Percentiles rank a stretch among this genome's conserved stretches.
These are phyloP conservation scores for Scytalidium lignicola DNA, from an alignment of 2,329 filamentous ascomycete genomes.

Conservation along the genomic window DNA sequence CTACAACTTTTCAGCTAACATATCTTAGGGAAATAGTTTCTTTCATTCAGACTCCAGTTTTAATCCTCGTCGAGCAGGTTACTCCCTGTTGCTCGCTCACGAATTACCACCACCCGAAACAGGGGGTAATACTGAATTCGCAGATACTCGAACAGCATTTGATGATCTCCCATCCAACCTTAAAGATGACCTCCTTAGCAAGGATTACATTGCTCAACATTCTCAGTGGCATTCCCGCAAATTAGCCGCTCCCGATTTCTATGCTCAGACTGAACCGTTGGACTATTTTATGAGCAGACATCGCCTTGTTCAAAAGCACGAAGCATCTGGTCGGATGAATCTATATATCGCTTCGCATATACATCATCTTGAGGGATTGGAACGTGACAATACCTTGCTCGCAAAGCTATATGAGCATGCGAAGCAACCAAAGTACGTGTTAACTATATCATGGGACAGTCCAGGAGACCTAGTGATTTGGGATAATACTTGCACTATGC, in stretches of 20 bases:
- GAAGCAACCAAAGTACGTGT: conserved; percentile 40
- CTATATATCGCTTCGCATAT: conserved; percentile 47
- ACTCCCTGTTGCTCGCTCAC: conserved; percentile 44
- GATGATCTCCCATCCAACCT: conserved; percentile 35
- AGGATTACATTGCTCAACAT: conserved; percentile 40
- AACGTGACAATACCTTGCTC: conserved; percentile 28
- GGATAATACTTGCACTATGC: conserved; percentile 55
- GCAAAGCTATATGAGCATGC: conserved; percentile 38
- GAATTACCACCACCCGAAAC: conserved; percentile 39
- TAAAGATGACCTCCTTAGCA: conserved; percentile 23
- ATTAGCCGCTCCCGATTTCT: conserved; percentile 40
- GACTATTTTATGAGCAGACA: conserved; percentile 32
- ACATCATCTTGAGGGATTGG: conserved; percentile 43
- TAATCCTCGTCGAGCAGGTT: conserved; percentile 46
- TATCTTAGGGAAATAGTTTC: conserved; percentile 38
- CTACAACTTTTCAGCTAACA: too few species aligned
- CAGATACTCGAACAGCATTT: conserved; percentile 45
- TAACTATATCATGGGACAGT: conserved; percentile 42
- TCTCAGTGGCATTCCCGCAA: conserved; percentile 47
- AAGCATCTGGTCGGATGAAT: conserved; percentile 43
- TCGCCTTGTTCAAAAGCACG: conserved; percentile 43
- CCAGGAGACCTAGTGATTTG: conserved; percentile 49
- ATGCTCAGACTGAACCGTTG: conserved; percentile 34
- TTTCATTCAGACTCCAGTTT: conserved; percentile 50
- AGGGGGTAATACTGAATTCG: conserved; percentile 46